A percentile compares a stretch with the other conserved stretches of the same genome.
These are phyloP conservation scores for Daphne laureola DNA, from an alignment of 441 rosid genomes.

Conservation along the genomic window DNA sequence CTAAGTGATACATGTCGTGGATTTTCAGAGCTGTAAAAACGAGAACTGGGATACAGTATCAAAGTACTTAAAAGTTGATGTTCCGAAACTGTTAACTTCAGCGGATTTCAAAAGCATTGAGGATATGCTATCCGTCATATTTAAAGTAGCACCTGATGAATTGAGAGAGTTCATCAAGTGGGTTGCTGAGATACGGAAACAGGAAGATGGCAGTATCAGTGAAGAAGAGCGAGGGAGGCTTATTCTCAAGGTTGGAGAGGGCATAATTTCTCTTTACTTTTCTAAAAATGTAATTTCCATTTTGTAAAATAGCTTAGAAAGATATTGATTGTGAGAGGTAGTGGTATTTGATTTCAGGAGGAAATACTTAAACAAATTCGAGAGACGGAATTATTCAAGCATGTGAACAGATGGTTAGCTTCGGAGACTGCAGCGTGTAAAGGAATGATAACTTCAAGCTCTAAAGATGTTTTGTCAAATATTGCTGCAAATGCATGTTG, in stretches of 20 bases:
- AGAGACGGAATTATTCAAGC: conserved; percentile 21
- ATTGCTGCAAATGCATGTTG: conserved; percentile 24
- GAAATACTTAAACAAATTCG: conserved; percentile 21
- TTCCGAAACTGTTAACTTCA: conserved; percentile 12
- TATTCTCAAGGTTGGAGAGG: conserved; percentile 16
- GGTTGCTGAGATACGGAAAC: conserved; percentile 22
- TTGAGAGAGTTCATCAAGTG: conserved; percentile 22
- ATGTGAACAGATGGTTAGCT: conserved; percentile 20
- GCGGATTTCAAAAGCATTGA: conserved; percentile 14
- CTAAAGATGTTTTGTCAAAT: conserved; percentile 17
- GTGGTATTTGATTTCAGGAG: conserved; percentile 18
- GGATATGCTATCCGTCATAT: conserved; percentile 17
- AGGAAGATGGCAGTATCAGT: conserved; percentile 16
- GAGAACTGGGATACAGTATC: conserved; percentile 18
- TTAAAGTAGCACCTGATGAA: conserved; percentile 16
- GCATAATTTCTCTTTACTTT: not conserved
- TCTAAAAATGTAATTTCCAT: not conserved
- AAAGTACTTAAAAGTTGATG: conserved; percentile 21
- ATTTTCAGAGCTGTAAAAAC: conserved; percentile 20
- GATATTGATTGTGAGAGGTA: not conserved
- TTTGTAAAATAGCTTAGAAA: not conserved
- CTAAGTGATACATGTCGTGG: not conserved
- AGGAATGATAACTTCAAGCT: conserved; percentile 4
- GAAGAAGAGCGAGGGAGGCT: conserved; percentile 25
- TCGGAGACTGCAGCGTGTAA: conserved; percentile 16